Conservation (phyloP, 2,329 filamentous ascomycete species). For the Fusarium sterilihyphosum region DNA sequence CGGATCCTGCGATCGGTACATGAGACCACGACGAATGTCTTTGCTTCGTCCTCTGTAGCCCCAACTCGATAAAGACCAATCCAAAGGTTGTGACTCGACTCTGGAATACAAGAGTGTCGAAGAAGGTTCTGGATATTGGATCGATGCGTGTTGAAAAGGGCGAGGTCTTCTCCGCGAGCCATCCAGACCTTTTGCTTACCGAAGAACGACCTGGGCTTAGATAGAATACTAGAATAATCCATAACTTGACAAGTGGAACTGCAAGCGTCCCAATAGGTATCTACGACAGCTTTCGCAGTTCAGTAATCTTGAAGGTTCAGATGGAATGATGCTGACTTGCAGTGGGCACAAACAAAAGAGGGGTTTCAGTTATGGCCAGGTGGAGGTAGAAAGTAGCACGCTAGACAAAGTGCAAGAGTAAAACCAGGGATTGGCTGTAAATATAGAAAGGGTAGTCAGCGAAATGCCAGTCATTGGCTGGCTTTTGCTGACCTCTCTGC, state of each 20-base stretch:
- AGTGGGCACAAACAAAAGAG: too few relatives aligned
- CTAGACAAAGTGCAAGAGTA: too few relatives aligned
- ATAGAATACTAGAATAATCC: not conserved
- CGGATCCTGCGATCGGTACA: not conserved
- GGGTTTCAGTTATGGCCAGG: too few relatives aligned
- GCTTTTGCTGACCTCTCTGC: fast-evolving
- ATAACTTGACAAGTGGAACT: not conserved
- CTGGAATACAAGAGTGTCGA: not conserved
- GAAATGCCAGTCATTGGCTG: fast-evolving
- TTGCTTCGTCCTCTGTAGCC: fast-evolving
- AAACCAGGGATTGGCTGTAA: too few relatives aligned
- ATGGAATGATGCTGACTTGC: too few relatives aligned
- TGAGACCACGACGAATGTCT: not conserved
- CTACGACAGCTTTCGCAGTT: too few relatives aligned
- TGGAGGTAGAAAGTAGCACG: too few relatives aligned
- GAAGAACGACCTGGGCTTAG: not conserved
- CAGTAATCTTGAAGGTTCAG: too few relatives aligned
- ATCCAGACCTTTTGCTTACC: not conserved
- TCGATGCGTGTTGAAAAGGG: fast-evolving
- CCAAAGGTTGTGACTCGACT: not conserved
- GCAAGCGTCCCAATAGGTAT: too few relatives aligned
- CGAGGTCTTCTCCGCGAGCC: not conserved
- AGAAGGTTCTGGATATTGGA: not conserved
- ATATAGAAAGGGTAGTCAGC: too few relatives aligned
- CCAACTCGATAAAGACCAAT: not conserved